Conservation (phyloP, 257 asterid species). For the Nicotiana obtusifolia region DNA sequence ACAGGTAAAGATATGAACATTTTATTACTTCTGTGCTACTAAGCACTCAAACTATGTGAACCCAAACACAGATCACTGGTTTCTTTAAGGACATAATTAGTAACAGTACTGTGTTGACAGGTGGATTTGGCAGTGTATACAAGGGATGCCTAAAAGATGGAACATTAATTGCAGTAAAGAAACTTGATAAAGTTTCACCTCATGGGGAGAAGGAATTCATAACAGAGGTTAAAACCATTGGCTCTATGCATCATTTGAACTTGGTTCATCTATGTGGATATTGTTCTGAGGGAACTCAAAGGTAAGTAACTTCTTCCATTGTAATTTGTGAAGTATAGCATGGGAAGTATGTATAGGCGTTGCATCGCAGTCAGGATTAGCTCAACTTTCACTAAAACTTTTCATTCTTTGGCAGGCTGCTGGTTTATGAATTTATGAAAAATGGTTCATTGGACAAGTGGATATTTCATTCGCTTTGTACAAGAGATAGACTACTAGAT, state of each 20-base stretch:
- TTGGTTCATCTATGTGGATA: conserved; percentile 79
- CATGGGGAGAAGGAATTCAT: conserved; percentile 85
- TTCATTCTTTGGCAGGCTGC: conserved; percentile 47
- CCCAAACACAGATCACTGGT: neutral
- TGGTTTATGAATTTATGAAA: conserved; percentile 84
- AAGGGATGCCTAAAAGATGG: conserved; percentile 70
- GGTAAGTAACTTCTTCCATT: conserved; percentile 27
- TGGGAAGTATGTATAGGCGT: neutral
- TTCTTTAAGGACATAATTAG: conserved; percentile 19
- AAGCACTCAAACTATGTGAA: neutral
- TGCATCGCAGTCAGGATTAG: neutral
- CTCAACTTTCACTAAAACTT: too few relatives aligned
- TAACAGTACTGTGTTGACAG: conserved; percentile 30
- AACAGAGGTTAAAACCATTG: conserved; percentile 80
- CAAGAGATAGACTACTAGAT: conserved; percentile 45
- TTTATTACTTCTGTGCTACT: neutral
- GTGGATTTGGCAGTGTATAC: conserved; percentile 89
- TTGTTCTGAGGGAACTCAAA: conserved; percentile 66
- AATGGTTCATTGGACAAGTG: conserved; percentile 84
- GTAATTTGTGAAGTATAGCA: neutral
- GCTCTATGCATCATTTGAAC: conserved; percentile 94
- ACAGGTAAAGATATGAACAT: conserved; percentile 39
- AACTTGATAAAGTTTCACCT: conserved; percentile 71
- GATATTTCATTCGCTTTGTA: conserved; percentile 52
- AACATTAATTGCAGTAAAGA: conserved; percentile 72